phyloP scores from a whole-genome alignment of 805 yeast species.

The Candida maris region DNA sequence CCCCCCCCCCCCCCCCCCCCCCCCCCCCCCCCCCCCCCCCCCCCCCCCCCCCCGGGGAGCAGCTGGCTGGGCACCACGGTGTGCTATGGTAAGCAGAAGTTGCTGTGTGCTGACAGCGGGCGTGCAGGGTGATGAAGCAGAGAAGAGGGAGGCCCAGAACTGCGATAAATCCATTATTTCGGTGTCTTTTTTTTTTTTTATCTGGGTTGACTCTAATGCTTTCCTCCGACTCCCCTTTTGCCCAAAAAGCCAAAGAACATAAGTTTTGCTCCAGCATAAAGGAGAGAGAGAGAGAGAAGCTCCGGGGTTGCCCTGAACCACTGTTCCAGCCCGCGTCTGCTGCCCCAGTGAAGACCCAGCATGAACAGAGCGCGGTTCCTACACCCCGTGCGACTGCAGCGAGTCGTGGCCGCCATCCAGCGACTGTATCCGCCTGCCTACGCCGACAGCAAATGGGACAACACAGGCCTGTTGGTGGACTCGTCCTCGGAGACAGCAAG shows the following conservation, averaged over 20 bases:
- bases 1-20: too few relatives aligned
- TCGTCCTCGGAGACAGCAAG: constrained; percentile 30
- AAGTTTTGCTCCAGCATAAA: neutral
- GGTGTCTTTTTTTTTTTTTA: neutral
- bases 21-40: too few relatives aligned
- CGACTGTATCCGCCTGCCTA: constrained; percentile 73
- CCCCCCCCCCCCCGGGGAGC: too few relatives aligned
- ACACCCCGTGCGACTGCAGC: constrained; percentile 33
- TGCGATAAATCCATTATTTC: constrained; percentile 14
- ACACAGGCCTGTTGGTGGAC: constrained; percentile 87
- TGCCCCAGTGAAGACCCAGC: neutral
- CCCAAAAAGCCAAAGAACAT: neutral
- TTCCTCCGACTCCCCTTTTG: neutral
- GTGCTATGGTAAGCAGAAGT: neutral
- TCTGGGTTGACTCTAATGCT: neutral
- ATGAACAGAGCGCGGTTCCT: constrained; percentile 5
- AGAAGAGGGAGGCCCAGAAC: neutral
- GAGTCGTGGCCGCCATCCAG: constrained; percentile 53
- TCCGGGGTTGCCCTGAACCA: neutral
- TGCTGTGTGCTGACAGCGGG: neutral
- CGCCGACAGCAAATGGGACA: constrained; percentile 93
- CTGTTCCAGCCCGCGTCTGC: neutral
- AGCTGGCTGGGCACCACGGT: too few relatives aligned
- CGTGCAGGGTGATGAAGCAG: neutral
- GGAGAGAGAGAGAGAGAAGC: neutral